Evolutionary conservation across 2,329 filamentous ascomycete species (phyloP).

Genomic region (Incumbomyces lentus): DNA sequence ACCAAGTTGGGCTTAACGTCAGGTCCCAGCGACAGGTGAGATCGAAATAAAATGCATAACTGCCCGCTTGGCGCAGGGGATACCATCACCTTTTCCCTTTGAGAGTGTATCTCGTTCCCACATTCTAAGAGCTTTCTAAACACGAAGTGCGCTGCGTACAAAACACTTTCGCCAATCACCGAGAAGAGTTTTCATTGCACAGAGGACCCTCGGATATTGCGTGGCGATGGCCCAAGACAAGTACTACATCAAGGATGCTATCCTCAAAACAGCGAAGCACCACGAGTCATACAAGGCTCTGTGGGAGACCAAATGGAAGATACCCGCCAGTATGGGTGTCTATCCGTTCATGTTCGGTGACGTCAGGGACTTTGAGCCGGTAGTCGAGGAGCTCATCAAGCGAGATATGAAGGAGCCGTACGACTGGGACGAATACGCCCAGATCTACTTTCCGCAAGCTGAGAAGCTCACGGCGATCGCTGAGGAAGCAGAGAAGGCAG

Average conservation of each 20-base stretch:
- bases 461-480: slow-evolving; percentile 46
- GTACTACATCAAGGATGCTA: slow-evolving; percentile 34
- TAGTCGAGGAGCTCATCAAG: slow-evolving; percentile 54
- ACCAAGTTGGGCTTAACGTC: no score
- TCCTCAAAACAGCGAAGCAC: slow-evolving; percentile 43
- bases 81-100: no score
- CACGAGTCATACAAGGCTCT: slow-evolving; percentile 50
- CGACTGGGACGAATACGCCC: slow-evolving; percentile 52
- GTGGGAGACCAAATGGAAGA: slow-evolving; percentile 70
- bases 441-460: slow-evolving; percentile 51
- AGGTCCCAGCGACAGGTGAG: no score
- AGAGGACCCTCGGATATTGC: no score
- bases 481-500: slow-evolving; percentile 39
- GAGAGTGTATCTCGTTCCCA: no score
- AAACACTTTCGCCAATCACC: no score
- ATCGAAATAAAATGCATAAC: no score
- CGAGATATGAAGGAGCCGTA: slow-evolving; percentile 56
- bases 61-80: no score
- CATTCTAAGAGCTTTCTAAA: no score
- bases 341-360: slow-evolving; percentile 68
- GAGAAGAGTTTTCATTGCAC: no score
- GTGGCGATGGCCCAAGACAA: slow-evolving; percentile 15
- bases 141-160: no score
- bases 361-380: slow-evolving; percentile 58
- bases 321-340: slow-evolving; percentile 51